Base-by-base conservation (phyloP, 495 filamentous ascomycete species). In the Podospora didyma region DNA sequence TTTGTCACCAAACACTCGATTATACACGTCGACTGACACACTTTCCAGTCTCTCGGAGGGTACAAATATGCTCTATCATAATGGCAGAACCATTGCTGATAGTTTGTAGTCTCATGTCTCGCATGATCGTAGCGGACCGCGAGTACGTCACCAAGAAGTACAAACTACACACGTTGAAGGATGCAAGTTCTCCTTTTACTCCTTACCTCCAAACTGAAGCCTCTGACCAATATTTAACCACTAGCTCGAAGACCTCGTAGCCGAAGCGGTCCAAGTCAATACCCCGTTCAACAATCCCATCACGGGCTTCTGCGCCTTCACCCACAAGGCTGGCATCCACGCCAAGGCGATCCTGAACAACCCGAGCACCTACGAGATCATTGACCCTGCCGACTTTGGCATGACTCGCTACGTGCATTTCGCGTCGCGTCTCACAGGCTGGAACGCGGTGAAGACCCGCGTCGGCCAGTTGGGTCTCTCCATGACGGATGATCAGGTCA, bases 391-490 rank as follows among this genome's bases (percentile, higher is more conserved):
- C 39, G 90, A 95, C 72, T 96, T 96, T 66, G 92, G 92, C 67
- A 83, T 96, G 79, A 84, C 80, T n/a, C 79, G 91, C 66, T 94
- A 94, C 65, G 87, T 96, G 52, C 89, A 96, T 79, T 94, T 96
- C 66, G 89, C 90, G 10, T 90, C 86, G 19, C 79, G 92, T 42
- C 67, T 96, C 62, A 96, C 92, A 21, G 91, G 75, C 50, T 93
- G 91, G 92, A 96, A 97, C 68, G 91, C 93, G 34, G 90, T 97
- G 80, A 96, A 96, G 81, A 89, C 87, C 31, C 83, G 93, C 69
- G 88, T 86, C 10, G 83, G 86, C 58, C 93, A 96, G 72, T 82
- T 97, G 39, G 89, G 89, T 56, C 73, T 97, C 22, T 75, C 83
- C 31, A 89, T 97, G 90, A 94, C 89, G 1, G 92, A 96, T 64